Percentiles rank a stretch among this genome's conserved stretches.
These are phyloP conservation scores for Pythium periplocum DNA, from an alignment of 352 stramenopile species.

Conservation along the genomic window DNA sequence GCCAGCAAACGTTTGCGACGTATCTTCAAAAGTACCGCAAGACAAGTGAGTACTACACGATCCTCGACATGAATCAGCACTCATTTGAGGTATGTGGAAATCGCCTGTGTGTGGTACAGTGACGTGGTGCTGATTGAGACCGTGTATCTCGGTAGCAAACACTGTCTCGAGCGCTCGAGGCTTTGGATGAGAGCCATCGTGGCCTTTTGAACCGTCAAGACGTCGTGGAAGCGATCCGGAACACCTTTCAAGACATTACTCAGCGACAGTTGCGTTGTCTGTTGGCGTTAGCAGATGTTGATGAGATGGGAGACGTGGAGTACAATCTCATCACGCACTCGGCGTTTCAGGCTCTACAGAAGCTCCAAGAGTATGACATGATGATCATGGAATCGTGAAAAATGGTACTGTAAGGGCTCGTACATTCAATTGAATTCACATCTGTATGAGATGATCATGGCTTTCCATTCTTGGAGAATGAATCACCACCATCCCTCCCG, in stretches of 20 bases:
- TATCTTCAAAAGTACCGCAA: constrained; percentile 66
- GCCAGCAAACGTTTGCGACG: constrained; percentile 46
- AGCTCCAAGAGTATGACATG: constrained; percentile 80
- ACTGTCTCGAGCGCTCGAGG: constrained; percentile 54
- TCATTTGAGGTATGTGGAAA: constrained; percentile 44
- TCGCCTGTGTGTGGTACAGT: neutral
- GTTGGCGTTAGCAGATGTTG: constrained; percentile 51
- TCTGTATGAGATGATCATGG: too few species aligned
- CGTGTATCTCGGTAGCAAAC: constrained; percentile 28
- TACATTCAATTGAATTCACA: too few species aligned
- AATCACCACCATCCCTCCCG: too few species aligned
- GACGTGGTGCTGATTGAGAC: neutral
- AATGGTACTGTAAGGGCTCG: too few species aligned
- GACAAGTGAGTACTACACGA: constrained; percentile 69
- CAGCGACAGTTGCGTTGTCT: constrained; percentile 58
- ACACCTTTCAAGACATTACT: constrained; percentile 55
- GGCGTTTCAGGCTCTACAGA: constrained; percentile 70
- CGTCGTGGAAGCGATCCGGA: constrained; percentile 49
- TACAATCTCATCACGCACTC: constrained; percentile 65
- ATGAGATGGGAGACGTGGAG: constrained; percentile 70
- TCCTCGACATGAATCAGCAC: constrained; percentile 78
- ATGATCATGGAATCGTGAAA: constrained; percentile 64
- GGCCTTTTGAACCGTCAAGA: constrained; percentile 51
- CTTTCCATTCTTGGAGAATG: too few species aligned
- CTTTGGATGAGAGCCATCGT: constrained; percentile 53